Percentiles rank a stretch among this genome's conserved stretches.
phyloP scores from a whole-genome alignment of 2,329 filamentous ascomycete genomes.

The Scedosporium minutisporum region DNA sequence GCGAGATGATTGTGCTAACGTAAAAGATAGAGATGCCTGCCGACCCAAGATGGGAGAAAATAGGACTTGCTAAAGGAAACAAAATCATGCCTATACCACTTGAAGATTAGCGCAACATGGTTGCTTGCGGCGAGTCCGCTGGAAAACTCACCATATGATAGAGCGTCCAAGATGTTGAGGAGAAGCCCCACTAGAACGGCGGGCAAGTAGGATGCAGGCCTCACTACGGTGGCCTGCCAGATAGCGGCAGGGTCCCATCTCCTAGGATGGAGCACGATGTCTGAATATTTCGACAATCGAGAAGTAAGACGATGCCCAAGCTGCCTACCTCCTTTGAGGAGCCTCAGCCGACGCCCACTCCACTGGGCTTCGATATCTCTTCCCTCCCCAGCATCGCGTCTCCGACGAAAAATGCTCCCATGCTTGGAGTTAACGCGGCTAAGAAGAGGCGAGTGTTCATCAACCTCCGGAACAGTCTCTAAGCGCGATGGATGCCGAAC shows the following conservation, averaged over 20 bases:
- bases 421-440: constrained; percentile 36
- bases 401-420: constrained; percentile 30
- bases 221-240: constrained; percentile 53
- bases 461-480: constrained; percentile 4
- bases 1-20: constrained; percentile 90
- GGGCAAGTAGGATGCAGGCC: constrained; percentile 64
- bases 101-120: not conserved
- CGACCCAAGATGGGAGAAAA: constrained; percentile 78
- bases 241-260: constrained; percentile 61
- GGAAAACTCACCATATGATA: constrained; percentile 66
- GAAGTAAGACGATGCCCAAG: not conserved
- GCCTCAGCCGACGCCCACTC: not conserved
- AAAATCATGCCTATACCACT: constrained; percentile 65
- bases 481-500: not conserved
- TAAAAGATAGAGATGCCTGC: constrained; percentile 99
- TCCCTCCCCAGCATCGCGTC: constrained; percentile 21
- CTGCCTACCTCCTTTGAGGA: constrained; percentile 4
- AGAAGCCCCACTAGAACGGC: constrained; percentile 82
- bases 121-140: not conserved
- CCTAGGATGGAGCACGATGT: constrained; percentile 47
- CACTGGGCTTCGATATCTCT: constrained; percentile 13
- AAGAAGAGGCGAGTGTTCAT: constrained; percentile 39
- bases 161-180: constrained; percentile 84
- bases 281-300: not conserved
- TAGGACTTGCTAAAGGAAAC: constrained; percentile 78